Percentiles rank a stretch among this genome's conserved stretches.
phyloP scores from a whole-genome alignment of 78 protist species.

The Cavenderia fasciculata region DNA sequence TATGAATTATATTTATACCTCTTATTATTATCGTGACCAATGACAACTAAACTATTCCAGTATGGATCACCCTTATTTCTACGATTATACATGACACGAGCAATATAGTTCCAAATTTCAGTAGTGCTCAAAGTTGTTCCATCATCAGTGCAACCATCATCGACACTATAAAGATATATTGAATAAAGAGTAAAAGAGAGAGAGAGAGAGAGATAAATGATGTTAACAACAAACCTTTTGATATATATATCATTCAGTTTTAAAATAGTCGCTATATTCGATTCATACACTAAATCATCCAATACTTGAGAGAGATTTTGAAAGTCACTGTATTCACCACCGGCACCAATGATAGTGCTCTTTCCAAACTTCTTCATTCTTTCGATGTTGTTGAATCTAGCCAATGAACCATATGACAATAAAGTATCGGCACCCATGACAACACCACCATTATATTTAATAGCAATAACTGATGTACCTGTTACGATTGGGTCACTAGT shows the following conservation, averaged over 20 bases:
- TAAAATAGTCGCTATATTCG: no score
- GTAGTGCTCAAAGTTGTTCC: constrained; percentile 34
- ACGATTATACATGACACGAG: constrained; percentile 89
- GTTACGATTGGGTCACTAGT: constrained; percentile 90
- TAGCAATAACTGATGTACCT: constrained; percentile 94
- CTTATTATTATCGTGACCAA: constrained; percentile 82
- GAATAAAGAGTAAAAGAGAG: neutral
- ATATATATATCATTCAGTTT: no score
- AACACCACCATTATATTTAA: constrained; percentile 95
- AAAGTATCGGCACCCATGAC: constrained; percentile 93
- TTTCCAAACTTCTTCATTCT: constrained; percentile 80
- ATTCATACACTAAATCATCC: constrained; percentile 80
- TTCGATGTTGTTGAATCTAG: constrained; percentile 82
- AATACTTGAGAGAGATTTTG: constrained; percentile 83
- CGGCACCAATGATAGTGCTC: constrained; percentile 81
- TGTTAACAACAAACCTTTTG: neutral
- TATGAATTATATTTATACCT: constrained; percentile 17
- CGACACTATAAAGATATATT: constrained; percentile 12
- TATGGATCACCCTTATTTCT: constrained; percentile 90
- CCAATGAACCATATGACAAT: constrained; percentile 94
- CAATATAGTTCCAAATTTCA: constrained; percentile 83
- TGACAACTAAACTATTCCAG: constrained; percentile 88
- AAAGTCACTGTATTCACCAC: constrained; percentile 95
- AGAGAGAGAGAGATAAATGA: no score
- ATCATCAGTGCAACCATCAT: constrained; percentile 78